Evolutionary conservation across 192 early-diverging fungal species (phyloP).

Genomic region (Linnemannia zychae): DNA sequence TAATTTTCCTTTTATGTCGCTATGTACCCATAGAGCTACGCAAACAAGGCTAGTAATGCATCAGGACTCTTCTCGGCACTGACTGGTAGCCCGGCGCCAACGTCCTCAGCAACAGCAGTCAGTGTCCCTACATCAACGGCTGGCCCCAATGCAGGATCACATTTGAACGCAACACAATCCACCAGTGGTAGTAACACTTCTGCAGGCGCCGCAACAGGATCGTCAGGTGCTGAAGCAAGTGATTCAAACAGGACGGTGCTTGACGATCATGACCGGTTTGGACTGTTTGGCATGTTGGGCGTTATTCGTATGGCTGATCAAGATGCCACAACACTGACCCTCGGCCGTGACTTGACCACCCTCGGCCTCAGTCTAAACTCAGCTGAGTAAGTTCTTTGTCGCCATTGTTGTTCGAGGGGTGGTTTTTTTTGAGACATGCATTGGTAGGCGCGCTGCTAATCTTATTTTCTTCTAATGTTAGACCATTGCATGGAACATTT

Average conservation of each 20-base stretch:
- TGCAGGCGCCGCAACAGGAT: slow-evolving; percentile 2
- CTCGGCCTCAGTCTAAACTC: slow-evolving; percentile 85
- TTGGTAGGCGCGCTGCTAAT: background rate
- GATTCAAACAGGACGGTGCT: background rate
- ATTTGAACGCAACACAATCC: slow-evolving; percentile 14
- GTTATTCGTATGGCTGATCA: slow-evolving; percentile 85
- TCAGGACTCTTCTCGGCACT: slow-evolving; percentile 45
- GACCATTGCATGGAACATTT: slow-evolving; percentile 89
- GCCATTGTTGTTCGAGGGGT: background rate
- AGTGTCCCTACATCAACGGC: background rate
- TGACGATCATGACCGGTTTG: slow-evolving; percentile 75
- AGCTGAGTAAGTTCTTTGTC: slow-evolving; percentile 66
- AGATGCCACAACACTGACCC: slow-evolving; percentile 83
- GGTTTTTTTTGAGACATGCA: background rate
- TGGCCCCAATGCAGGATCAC: slow-evolving; percentile 13
- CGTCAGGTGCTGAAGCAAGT: background rate
- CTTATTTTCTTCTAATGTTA: slow-evolving; percentile 14
- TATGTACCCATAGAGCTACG: slow-evolving; percentile 42
- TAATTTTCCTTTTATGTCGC: background rate
- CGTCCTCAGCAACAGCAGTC: slow-evolving; percentile 37
- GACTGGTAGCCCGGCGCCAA: slow-evolving; percentile 40
- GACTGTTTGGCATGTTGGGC: slow-evolving; percentile 89
- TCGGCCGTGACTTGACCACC: slow-evolving; percentile 92
- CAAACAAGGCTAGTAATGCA: slow-evolving; percentile 56
- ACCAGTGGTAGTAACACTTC: background rate